Evolutionary conservation across 2,329 filamentous ascomycete species (phyloP).

Genomic region (Phoma sp.): DNA sequence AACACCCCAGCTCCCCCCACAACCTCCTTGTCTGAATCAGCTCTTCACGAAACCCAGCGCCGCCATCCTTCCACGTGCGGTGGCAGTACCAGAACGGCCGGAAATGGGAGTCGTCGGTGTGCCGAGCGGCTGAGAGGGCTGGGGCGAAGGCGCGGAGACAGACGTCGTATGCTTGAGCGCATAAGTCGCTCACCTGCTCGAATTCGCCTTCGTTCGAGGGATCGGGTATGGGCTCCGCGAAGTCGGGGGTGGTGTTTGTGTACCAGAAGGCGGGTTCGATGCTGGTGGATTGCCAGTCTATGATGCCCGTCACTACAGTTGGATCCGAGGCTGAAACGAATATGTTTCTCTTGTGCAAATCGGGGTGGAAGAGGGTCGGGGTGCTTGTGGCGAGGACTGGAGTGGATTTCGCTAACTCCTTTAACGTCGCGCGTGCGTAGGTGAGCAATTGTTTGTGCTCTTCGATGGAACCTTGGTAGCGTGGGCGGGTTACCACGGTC

Average conservation of each 20-base stretch:
- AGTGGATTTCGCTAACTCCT: constrained; percentile 5
- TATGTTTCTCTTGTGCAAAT: constrained; percentile 52
- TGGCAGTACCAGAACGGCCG: constrained; percentile 50
- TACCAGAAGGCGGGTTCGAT: constrained; percentile 52
- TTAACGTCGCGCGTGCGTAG: neutral
- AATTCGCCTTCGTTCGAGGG: constrained; percentile 19
- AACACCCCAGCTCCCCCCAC: constrained; percentile 50
- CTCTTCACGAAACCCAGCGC: constrained; percentile 48
- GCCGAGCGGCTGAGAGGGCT: constrained; percentile 28
- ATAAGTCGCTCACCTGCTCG: neutral
- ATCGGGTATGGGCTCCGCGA: constrained; percentile 38
- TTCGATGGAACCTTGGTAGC: neutral
- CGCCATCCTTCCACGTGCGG: constrained; percentile 51
- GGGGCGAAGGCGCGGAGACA: neutral
- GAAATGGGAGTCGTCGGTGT: constrained; percentile 46
- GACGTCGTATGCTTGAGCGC: neutral
- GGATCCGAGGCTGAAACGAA: constrained; percentile 51
- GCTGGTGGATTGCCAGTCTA: constrained; percentile 52
- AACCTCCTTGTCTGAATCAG: constrained; percentile 47
- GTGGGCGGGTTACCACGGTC: neutral
- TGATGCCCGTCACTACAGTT: constrained; percentile 46
- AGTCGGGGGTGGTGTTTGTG: constrained; percentile 49
- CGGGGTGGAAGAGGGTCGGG: constrained; percentile 48
- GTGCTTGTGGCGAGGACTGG: constrained; percentile 34
- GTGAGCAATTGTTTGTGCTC: neutral